Conservation (phyloP, 352 stramenopile genomes). For the Pythium plurisporium region DNA sequence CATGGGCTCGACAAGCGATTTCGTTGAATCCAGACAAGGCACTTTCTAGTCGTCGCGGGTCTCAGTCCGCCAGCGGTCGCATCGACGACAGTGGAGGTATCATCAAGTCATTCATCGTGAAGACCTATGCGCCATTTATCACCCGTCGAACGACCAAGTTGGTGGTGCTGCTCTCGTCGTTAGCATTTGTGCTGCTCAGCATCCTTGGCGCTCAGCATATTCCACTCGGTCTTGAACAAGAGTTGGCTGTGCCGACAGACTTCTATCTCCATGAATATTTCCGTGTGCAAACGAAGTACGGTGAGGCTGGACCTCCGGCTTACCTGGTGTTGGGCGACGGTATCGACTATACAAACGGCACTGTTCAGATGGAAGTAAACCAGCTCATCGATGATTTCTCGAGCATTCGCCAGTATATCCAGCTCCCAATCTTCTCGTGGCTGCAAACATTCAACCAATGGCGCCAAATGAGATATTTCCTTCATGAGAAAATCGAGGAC, state of each 20-base stretch:
- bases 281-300: slow-evolving; percentile 73
- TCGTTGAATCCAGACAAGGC: slow-evolving; percentile 32
- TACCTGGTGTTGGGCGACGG: slow-evolving; percentile 70
- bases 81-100: slow-evolving; percentile 18
- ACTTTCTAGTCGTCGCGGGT: slow-evolving; percentile 11
- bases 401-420: slow-evolving; percentile 69
- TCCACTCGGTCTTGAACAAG: slow-evolving; percentile 83
- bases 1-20: slow-evolving; percentile 53
- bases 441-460: slow-evolving; percentile 86
- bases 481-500: slow-evolving; percentile 64
- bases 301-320: slow-evolving; percentile 81
- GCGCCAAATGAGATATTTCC: slow-evolving; percentile 79
- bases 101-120: slow-evolving; percentile 65
- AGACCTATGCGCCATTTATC: slow-evolving; percentile 61
- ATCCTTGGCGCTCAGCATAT: slow-evolving; percentile 54
- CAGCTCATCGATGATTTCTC: slow-evolving; percentile 71
- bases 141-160: slow-evolving; percentile 56
- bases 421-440: slow-evolving; percentile 85
- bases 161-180: slow-evolving; percentile 39
- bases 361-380: slow-evolving; percentile 49
- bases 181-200: slow-evolving; percentile 39
- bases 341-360: slow-evolving; percentile 68
- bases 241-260: slow-evolving; percentile 81
- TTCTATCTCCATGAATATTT: slow-evolving; percentile 91
- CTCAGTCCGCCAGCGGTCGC: slow-evolving; percentile 5